Evolutionary conservation across 306 rosid species (phyloP).

Genomic region (Quercus variabilis): DNA sequence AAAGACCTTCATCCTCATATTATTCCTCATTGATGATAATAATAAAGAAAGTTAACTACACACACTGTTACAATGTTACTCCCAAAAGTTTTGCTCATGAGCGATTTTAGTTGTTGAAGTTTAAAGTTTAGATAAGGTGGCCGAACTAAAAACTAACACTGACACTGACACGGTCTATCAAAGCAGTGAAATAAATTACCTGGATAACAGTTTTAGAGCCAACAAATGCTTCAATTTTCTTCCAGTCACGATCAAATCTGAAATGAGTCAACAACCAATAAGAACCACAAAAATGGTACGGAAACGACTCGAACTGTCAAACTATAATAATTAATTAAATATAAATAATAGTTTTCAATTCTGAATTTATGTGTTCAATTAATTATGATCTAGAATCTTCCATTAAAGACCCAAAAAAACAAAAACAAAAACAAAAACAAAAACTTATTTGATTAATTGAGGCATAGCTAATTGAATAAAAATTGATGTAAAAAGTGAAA

Average conservation of each 20-base stretch:
- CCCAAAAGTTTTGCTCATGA: too few relatives aligned
- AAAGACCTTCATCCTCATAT: neutral
- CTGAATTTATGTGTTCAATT: neutral
- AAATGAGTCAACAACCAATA: conserved; percentile 19
- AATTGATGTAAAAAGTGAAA: neutral
- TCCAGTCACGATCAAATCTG: conserved; percentile 99
- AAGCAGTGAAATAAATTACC: conserved; percentile 49
- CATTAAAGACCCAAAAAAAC: neutral
- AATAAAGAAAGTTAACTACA: too few relatives aligned
- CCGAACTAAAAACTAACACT: too few relatives aligned
- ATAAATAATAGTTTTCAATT: neutral
- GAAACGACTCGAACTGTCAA: neutral
- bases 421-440: neutral
- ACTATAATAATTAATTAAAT: neutral
- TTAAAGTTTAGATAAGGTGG: too few relatives aligned
- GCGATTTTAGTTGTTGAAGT: too few relatives aligned
- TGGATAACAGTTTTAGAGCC: conserved; percentile 98
- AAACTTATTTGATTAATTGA: neutral
- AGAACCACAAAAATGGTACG: neutral
- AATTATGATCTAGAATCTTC: neutral
- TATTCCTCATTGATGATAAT: neutral
- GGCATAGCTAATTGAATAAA: neutral
- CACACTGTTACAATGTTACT: too few relatives aligned
- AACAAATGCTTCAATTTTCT: conserved; percentile 94
- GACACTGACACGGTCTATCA: too few relatives aligned